Percentiles rank a stretch among this genome's conserved stretches.
Conservation (phyloP, 768 basidiomycete genomes). For the Naganishia vishniacii region DNA sequence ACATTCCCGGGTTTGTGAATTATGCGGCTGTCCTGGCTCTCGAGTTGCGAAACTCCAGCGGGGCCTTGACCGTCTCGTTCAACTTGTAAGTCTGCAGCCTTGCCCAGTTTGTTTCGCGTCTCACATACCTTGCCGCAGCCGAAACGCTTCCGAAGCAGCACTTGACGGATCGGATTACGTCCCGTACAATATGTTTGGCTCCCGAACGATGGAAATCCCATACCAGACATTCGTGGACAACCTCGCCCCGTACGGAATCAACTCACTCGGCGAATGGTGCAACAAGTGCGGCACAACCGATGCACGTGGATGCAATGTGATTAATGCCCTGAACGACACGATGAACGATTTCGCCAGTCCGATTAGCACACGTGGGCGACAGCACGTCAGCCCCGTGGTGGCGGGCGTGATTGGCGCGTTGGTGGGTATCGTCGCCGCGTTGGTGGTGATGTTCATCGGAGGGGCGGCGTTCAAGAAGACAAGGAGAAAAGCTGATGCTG, state of each 20-base stretch:
- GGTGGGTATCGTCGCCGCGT: conserved; percentile 33
- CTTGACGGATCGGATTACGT: conserved; percentile 25
- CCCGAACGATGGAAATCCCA: conserved; percentile 23
- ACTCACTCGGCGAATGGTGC: conserved; percentile 33
- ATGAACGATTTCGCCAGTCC: conserved; percentile 22
- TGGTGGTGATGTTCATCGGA: conserved; percentile 3
- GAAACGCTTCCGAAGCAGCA: conserved; percentile 31
- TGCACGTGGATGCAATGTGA: conserved; percentile 29
- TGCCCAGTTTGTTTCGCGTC: neutral
- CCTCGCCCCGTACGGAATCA: conserved; percentile 31
- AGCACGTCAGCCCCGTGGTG: conserved; percentile 36
- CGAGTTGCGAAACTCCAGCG: conserved; percentile 32
- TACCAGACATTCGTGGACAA: conserved; percentile 30
- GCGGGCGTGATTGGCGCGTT: conserved; percentile 39
- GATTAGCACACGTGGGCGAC: conserved; percentile 26
- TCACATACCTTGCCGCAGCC: conserved; percentile 10
- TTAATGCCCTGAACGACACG: conserved; percentile 19
- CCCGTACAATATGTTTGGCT: conserved; percentile 32
- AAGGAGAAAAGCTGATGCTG: neutral
- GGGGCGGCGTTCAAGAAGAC: conserved; percentile 17
- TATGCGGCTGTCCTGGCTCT: conserved; percentile 37
- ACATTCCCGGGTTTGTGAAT: conserved; percentile 33
- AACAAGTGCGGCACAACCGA: conserved; percentile 29
- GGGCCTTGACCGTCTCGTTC: conserved; percentile 34
- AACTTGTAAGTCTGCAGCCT: conserved; percentile 32